Conservation (phyloP, 306 rosid species). For the Carpinus viminea region DNA sequence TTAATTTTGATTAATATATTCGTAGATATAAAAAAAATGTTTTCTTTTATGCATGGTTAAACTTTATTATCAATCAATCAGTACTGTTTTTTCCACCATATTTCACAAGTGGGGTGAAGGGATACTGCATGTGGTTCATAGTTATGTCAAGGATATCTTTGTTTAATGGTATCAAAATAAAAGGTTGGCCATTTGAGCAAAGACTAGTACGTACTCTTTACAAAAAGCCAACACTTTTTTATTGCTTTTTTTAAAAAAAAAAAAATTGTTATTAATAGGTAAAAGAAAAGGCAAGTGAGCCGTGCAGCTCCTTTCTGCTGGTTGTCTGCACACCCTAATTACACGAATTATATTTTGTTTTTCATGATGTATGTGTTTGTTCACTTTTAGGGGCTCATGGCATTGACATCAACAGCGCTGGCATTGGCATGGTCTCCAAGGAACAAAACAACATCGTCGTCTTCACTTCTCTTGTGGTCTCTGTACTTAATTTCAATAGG, state of each 20-base stretch:
- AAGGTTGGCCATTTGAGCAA: neutral
- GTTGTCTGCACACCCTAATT: too few species aligned
- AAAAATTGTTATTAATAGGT: too few species aligned
- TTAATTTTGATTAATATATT: neutral
- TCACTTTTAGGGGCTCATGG: slow-evolving; percentile 67
- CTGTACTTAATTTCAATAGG: slow-evolving; percentile 83
- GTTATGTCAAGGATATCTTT: neutral
- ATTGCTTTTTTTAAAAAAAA: neutral
- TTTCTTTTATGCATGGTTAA: neutral
- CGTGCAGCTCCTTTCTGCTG: too few species aligned
- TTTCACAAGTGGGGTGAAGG: too few species aligned
- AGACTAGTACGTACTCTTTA: neutral
- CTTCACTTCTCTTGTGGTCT: slow-evolving; percentile 68
- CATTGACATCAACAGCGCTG: slow-evolving; percentile 76
- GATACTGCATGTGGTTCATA: neutral
- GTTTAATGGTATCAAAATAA: neutral
- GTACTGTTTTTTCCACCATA: neutral
- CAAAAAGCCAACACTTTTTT: neutral
- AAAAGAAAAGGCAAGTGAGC: too few species aligned
- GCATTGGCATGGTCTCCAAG: slow-evolving; percentile 53
- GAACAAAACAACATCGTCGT: slow-evolving; percentile 54
- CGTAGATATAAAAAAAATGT: neutral
- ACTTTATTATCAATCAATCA: neutral
- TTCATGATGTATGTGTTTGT: neutral
- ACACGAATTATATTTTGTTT: neutral